A percentile compares a stretch with the other conserved stretches of the same genome.
Conservation (phyloP, 2,329 filamentous ascomycete species). For the Ophiocordyceps camponoti-saundersi region DNA sequence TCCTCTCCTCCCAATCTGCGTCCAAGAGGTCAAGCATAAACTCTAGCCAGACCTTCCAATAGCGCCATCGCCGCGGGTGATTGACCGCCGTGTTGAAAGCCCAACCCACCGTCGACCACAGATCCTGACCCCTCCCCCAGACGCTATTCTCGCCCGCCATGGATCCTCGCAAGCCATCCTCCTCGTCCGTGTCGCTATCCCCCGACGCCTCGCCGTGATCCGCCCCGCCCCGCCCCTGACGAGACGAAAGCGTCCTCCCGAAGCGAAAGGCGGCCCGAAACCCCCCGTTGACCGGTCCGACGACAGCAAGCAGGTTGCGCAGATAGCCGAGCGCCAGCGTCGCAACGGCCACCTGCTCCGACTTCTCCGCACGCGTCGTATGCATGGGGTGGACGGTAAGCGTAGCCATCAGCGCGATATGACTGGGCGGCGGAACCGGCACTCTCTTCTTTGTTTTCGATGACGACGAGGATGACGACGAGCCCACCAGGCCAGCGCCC, state of each 20-base stretch:
- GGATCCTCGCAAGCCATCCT: slow-evolving; percentile 34
- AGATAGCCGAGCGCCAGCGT: slow-evolving; percentile 55
- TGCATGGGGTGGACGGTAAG: slow-evolving; percentile 66
- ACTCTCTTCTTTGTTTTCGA: slow-evolving; percentile 25
- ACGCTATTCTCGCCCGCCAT: slow-evolving; percentile 50
- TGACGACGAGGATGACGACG: slow-evolving; percentile 10
- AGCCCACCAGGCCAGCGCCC: slow-evolving; percentile 24
- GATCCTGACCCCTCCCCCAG: slow-evolving; percentile 64
- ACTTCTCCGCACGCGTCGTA: slow-evolving; percentile 53
- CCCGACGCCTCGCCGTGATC: slow-evolving; percentile 17
- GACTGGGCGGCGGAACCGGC: slow-evolving; percentile 50
- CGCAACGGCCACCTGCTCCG: slow-evolving; percentile 44
- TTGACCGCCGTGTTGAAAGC: slow-evolving; percentile 74
- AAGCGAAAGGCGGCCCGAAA: slow-evolving; percentile 62
- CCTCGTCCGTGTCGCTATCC: slow-evolving; percentile 21
- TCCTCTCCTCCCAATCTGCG: slow-evolving; percentile 45
- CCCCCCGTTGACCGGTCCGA: slow-evolving; percentile 54
- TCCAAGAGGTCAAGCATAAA: slow-evolving; percentile 68
- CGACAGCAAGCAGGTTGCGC: slow-evolving; percentile 43
- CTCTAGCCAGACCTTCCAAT: slow-evolving; percentile 68
- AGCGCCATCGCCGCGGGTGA: slow-evolving; percentile 58
- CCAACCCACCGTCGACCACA: slow-evolving; percentile 85
- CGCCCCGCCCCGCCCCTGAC: slow-evolving; percentile 14
- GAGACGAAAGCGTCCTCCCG: slow-evolving; percentile 10
- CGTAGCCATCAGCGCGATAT: slow-evolving; percentile 63